These are phyloP conservation scores for Rhodosporidiobolus odoratus DNA, from an alignment of 768 basidiomycete species.

Conservation along the genomic window DNA sequence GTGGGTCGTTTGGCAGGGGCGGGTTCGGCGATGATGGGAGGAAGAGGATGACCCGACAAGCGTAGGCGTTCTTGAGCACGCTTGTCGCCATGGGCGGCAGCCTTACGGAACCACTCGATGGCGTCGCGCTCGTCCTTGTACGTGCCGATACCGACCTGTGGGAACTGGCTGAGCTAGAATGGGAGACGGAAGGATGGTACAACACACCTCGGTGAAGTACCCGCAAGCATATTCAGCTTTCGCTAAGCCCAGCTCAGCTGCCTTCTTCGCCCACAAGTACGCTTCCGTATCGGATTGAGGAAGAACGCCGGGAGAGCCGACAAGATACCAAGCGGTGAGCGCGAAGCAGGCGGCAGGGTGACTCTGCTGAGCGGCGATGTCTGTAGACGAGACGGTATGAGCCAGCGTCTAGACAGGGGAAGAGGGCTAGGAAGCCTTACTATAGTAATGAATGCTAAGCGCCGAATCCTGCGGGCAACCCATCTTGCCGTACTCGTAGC, in stretches of 20 bases:
- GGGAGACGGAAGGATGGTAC: neutral
- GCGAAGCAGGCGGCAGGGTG: constrained; percentile 98
- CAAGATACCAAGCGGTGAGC: constrained; percentile 97
- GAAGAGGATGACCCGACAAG: constrained; percentile 15
- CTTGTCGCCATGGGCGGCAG: constrained; percentile 88
- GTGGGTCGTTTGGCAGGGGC: constrained; percentile 2
- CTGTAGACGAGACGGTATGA: constrained; percentile 52
- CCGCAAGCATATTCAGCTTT: constrained; percentile 99
- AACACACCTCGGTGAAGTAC: constrained; percentile 78
- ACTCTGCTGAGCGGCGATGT: constrained; percentile 94
- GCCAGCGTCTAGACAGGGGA: neutral
- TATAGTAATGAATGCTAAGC: constrained; percentile 93
- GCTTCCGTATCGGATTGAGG: constrained; percentile 99
- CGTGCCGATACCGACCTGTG: constrained; percentile 75
- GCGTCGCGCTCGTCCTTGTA: constrained; percentile 64
- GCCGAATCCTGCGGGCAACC: constrained; percentile 96
- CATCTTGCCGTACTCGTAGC: constrained; percentile 98
- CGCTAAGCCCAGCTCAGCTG: constrained; percentile 80
- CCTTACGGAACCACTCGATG: constrained; percentile 74
- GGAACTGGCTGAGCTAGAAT: neutral
- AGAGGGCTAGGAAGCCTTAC: constrained; percentile 14
- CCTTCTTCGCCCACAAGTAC: constrained; percentile 92
- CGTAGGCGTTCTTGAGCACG: constrained; percentile 75
- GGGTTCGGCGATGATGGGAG: neutral
- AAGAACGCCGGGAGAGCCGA: constrained; percentile 92